Evolutionary conservation across 1,284 basidiomycete species (phyloP).

Genomic region (Inonotus hispidus): DNA sequence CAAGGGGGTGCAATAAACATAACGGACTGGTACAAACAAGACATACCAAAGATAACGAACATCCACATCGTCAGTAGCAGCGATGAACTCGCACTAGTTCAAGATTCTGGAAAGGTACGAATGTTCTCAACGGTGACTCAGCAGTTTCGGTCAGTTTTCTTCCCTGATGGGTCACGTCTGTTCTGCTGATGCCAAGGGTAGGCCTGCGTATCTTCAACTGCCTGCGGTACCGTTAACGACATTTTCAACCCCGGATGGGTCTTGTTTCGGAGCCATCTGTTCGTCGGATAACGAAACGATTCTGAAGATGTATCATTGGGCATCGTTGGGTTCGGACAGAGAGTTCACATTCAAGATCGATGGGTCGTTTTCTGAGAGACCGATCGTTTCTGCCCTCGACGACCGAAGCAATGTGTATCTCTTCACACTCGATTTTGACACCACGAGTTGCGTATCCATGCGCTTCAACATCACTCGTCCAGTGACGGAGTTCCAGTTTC

Average conservation of each 20-base stretch:
- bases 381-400: constrained; percentile 41
- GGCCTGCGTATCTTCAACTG: constrained; percentile 43
- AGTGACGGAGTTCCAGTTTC: constrained; percentile 50
- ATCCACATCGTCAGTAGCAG: constrained; percentile 38
- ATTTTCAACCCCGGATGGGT: constrained; percentile 46
- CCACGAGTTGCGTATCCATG: constrained; percentile 34
- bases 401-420: constrained; percentile 38
- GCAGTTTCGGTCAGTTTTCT: constrained; percentile 39
- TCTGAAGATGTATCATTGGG: constrained; percentile 46
- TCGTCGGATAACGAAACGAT: constrained; percentile 20
- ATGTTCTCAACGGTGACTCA: constrained; percentile 47
- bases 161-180: not conserved
- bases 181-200: constrained; percentile 21
- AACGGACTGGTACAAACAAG: constrained; percentile 36
- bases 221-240: constrained; percentile 29
- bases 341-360: constrained; percentile 37
- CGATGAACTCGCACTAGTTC: constrained; percentile 47
- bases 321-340: constrained; percentile 45
- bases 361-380: constrained; percentile 24
- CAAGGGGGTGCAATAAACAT: constrained; percentile 38
- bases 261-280: constrained; percentile 40
- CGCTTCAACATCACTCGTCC: constrained; percentile 48
- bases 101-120: constrained; percentile 34
- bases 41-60: constrained; percentile 26
- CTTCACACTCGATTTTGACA: constrained; percentile 32